Conservation (phyloP, 1,284 basidiomycete genomes). For the Malassezia restricta region DNA sequence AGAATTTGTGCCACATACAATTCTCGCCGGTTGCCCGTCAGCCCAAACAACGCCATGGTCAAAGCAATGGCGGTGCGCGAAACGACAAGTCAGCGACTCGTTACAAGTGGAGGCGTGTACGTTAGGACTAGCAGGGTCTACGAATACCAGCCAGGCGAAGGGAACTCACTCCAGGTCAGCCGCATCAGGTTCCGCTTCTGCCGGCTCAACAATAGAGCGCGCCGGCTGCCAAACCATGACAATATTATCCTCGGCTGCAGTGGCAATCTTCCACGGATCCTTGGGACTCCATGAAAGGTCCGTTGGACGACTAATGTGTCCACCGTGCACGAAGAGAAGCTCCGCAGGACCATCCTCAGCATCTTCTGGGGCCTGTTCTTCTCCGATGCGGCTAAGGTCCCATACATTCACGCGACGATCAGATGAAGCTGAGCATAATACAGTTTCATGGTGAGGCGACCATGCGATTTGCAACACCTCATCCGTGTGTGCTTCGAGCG, state of each 20-base stretch:
- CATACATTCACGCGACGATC: conserved; percentile 89
- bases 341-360: conserved; percentile 83
- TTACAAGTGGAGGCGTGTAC: conserved; percentile 2
- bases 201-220: conserved; percentile 14
- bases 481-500: conserved; percentile 83
- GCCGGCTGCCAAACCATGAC: conserved; percentile 35
- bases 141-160: not conserved
- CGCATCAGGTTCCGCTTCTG: conserved; percentile 12
- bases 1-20: conserved; percentile 3
- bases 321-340: conserved; percentile 43
- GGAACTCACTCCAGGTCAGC: conserved; percentile 12
- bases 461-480: conserved; percentile 87
- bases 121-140: not conserved
- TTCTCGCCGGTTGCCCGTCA: conserved; percentile 13
- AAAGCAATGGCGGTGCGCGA: not conserved
- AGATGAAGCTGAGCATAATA: conserved; percentile 56
- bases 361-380: conserved; percentile 93
- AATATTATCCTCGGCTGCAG: conserved; percentile 43
- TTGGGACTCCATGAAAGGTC: conserved; percentile 42
- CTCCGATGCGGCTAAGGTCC: conserved; percentile 84
- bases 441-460: conserved; percentile 67
- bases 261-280: conserved; percentile 37
- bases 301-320: conserved; percentile 40
- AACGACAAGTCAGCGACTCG: not conserved
- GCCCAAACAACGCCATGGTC: conserved; percentile 13